phyloP scores from a whole-genome alignment of 306 rosid genomes.

The Ammopiptanthus mongolicus region DNA sequence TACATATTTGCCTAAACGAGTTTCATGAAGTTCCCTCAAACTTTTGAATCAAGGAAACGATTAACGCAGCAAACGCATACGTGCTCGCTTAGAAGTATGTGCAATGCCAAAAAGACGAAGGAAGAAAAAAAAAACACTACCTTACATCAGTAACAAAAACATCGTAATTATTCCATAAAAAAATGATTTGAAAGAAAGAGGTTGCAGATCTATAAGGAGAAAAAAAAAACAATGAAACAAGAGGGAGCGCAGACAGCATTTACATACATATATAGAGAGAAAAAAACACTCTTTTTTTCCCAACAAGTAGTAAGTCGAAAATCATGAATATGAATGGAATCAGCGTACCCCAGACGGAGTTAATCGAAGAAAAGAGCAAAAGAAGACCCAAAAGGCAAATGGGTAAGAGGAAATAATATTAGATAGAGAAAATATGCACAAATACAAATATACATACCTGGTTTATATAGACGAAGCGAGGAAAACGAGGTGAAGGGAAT shows the following conservation, averaged over 20 bases:
- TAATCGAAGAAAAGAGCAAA: neutral
- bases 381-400: neutral
- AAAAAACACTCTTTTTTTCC: neutral
- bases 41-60: neutral
- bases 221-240: constrained; percentile 7
- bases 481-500: constrained; percentile 22
- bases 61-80: neutral
- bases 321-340: neutral
- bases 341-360: constrained; percentile 11
- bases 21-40: neutral
- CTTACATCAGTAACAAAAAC: neutral
- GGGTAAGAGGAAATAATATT: neutral
- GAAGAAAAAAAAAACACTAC: neutral
- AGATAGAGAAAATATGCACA: neutral
- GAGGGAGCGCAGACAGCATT: neutral
- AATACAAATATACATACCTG: neutral
- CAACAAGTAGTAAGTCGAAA: neutral
- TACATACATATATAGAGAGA: neutral
- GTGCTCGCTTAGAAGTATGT: neutral
- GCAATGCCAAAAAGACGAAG: neutral
- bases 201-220: constrained; percentile 22
- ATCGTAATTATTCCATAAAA: neutral
- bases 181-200: neutral
- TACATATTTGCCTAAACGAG: neutral
- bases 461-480: constrained; percentile 17